These are phyloP conservation scores for Plasmodium knowlesi DNA, from an alignment of 169 alveolate species.

Conservation along the genomic window DNA sequence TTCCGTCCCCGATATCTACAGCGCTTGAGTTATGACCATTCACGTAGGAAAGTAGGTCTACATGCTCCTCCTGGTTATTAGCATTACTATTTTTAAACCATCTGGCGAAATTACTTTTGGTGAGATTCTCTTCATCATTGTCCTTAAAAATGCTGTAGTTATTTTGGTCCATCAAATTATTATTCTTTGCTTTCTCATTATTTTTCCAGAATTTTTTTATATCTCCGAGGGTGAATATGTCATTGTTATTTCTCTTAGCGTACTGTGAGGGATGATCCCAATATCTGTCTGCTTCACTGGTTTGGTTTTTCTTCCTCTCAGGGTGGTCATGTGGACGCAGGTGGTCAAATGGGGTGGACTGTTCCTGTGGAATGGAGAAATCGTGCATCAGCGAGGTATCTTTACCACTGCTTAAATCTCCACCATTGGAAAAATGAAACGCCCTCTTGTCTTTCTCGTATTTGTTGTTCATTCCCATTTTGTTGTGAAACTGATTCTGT, in stretches of 20 bases:
- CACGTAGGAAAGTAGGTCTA: conserved; percentile 14
- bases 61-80: conserved; percentile 22
- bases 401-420: neutral
- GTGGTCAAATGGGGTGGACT: conserved; percentile 9
- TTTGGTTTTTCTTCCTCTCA: neutral
- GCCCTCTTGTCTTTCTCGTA: neutral
- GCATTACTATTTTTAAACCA: conserved; percentile 44
- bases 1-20: neutral
- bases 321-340: neutral
- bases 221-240: conserved; percentile 67
- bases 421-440: neutral
- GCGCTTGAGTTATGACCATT: neutral
- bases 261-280: conserved; percentile 43
- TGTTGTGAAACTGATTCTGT: neutral
- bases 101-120: conserved; percentile 66
- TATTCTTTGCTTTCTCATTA: conserved; percentile 19
- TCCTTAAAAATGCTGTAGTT: conserved; percentile 46
- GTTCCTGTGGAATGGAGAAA: neutral
- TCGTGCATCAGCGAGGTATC: neutral
- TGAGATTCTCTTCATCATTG: conserved; percentile 59
- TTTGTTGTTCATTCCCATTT: neutral
- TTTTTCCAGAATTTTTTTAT: conserved; percentile 40
- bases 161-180: neutral
- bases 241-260: conserved; percentile 12
- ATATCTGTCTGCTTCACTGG: conserved; percentile 24